Conservation (phyloP, 1,284 basidiomycete genomes). For the Termitomyces sp. region DNA sequence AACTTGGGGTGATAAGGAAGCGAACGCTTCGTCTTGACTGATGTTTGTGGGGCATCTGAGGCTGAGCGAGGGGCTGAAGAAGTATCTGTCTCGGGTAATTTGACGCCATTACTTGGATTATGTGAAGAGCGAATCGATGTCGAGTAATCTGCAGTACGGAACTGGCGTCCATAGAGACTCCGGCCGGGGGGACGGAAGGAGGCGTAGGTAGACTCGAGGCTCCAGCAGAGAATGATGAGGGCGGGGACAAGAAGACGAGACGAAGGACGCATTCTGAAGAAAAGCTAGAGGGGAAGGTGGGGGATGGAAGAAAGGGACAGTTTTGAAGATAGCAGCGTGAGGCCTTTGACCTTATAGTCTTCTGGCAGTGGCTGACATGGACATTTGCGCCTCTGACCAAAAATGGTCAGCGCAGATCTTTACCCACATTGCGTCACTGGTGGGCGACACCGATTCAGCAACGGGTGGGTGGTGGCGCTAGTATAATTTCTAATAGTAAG, state of each 20-base stretch:
- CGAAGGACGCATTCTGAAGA: constrained; percentile 6
- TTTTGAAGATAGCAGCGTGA: neutral
- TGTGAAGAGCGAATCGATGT: neutral
- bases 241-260: constrained; percentile 5
- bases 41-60: neutral
- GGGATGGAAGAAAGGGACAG: neutral
- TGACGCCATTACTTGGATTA: neutral
- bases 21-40: constrained; percentile 1
- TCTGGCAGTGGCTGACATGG: neutral
- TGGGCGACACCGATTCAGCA: no score
- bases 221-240: constrained; percentile 7
- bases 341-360: neutral
- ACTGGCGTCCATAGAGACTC: neutral
- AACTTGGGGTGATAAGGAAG: neutral
- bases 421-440: neutral
- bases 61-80: neutral
- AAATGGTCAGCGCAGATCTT: neutral
- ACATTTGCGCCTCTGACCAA: neutral
- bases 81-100: neutral
- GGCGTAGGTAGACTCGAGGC: constrained; percentile 2
- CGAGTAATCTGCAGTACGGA: constrained; percentile 8
- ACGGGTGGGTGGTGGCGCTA: no score
- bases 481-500: neutral
- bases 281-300: neutral
- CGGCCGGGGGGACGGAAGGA: neutral